A percentile compares a stretch with the other conserved stretches of the same genome.
Evolutionary conservation across 306 rosid species (phyloP).

Genomic region (Purshia tridentata): DNA sequence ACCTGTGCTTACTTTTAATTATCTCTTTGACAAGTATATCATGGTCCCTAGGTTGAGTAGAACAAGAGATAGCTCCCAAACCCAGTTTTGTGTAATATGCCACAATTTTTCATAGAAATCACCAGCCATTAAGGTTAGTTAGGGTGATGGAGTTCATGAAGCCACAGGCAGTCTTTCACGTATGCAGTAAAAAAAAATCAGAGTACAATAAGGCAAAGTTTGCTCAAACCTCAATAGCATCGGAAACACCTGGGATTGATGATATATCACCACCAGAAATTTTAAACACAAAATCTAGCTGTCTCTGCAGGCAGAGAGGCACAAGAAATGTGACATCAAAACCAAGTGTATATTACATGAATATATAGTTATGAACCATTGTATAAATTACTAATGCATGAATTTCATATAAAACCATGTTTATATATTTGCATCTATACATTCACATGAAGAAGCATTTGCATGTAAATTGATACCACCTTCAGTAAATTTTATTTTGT

Average conservation of each 20-base stretch:
- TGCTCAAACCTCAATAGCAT: constrained; percentile 76
- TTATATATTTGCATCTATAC: no score
- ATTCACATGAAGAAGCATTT: no score
- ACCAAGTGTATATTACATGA: not conserved
- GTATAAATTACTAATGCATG: not conserved
- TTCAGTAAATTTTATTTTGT: no score
- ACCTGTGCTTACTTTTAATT: not conserved
- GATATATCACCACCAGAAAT: constrained; percentile 80
- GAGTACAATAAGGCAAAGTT: constrained; percentile 8
- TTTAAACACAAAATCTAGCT: constrained; percentile 84
- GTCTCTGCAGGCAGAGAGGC: constrained; percentile 55
- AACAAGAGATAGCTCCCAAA: not conserved
- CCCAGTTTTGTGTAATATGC: not conserved
- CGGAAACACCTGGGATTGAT: constrained; percentile 76
- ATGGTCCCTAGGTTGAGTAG: not conserved
- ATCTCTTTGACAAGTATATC: not conserved
- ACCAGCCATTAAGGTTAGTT: not conserved
- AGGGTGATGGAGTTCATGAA: not conserved
- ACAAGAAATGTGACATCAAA: constrained; percentile 3
- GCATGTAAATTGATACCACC: no score
- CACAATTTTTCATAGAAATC: not conserved
- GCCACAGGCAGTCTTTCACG: not conserved
- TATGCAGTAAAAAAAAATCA: constrained; percentile 20
- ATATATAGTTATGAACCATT: not conserved
- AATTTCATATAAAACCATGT: no score